These are phyloP conservation scores for Favolaschia claudopus DNA, from an alignment of 768 basidiomycete species.

Conservation along the genomic window DNA sequence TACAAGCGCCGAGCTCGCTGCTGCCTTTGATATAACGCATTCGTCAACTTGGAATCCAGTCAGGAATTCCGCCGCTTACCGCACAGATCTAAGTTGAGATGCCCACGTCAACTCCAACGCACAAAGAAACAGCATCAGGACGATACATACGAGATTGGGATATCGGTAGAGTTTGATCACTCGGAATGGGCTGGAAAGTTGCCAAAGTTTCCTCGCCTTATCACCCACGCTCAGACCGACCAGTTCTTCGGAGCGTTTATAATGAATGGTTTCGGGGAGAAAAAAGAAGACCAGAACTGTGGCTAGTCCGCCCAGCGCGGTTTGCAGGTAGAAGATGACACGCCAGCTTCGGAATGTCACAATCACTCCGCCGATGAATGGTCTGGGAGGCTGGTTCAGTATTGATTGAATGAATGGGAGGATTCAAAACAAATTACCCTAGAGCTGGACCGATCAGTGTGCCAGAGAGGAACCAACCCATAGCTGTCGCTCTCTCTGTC, in stretches of 20 bases:
- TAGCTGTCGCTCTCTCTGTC: slow-evolving; percentile 24
- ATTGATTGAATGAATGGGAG: background rate
- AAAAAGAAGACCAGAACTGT: slow-evolving; percentile 25
- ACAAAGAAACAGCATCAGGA: background rate
- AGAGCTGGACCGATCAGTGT: slow-evolving; percentile 27
- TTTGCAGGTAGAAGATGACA: slow-evolving; percentile 27
- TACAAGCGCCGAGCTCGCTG: slow-evolving; percentile 15
- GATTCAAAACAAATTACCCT: too few relatives aligned
- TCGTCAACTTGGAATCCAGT: too few relatives aligned
- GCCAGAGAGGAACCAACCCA: slow-evolving; percentile 27
- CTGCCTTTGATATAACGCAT: background rate
- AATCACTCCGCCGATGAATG: slow-evolving; percentile 25
- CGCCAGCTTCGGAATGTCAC: slow-evolving; percentile 26
- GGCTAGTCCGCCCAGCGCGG: slow-evolving; percentile 22
- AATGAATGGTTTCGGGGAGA: slow-evolving; percentile 27
- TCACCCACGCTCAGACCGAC: slow-evolving; percentile 7
- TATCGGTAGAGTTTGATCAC: slow-evolving; percentile 24
- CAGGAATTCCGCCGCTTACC: too few relatives aligned
- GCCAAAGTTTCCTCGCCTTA: slow-evolving; percentile 11
- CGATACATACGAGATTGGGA: slow-evolving; percentile 23
- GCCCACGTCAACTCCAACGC: too few relatives aligned
- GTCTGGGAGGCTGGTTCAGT: slow-evolving; percentile 1
- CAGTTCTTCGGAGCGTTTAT: slow-evolving; percentile 22
- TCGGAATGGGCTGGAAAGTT: slow-evolving; percentile 21
- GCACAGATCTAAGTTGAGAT: too few relatives aligned